Percentiles rank a stretch among this genome's conserved stretches.
These are phyloP conservation scores for Suillus variegatus DNA, from an alignment of 768 basidiomycete genomes.

Conservation along the genomic window DNA sequence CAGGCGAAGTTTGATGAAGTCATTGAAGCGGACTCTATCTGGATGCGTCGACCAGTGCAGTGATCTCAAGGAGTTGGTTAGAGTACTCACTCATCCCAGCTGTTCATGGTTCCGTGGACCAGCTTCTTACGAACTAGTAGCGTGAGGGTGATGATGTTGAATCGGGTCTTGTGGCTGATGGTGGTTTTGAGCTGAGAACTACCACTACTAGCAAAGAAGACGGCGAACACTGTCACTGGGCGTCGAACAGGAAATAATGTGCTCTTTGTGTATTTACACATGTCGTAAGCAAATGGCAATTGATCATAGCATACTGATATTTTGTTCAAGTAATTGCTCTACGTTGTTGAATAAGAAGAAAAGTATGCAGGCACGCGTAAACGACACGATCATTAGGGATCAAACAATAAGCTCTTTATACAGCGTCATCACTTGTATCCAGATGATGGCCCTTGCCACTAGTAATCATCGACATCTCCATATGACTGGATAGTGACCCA, in stretches of 20 bases:
- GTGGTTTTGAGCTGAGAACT: neutral
- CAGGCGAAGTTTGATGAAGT: slow-evolving; percentile 16
- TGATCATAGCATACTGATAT: neutral
- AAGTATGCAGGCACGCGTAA: neutral
- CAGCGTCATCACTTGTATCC: neutral
- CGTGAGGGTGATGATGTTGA: neutral
- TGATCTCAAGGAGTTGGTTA: neutral
- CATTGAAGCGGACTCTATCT: slow-evolving; percentile 10
- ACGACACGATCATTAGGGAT: neutral
- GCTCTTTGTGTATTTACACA: neutral
- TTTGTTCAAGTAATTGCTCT: neutral
- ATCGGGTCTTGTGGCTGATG: too few relatives aligned
- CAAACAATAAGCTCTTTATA: neutral
- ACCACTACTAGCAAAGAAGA: neutral
- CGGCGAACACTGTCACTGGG: too few relatives aligned
- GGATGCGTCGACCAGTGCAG: slow-evolving; percentile 10
- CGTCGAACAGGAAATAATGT: neutral
- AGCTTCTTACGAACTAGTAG: neutral
- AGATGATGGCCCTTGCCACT: neutral
- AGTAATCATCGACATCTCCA: neutral
- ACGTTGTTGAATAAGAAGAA: neutral
- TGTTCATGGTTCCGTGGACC: neutral
- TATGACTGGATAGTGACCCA: neutral
- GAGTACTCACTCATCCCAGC: neutral
- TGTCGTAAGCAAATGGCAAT: neutral